Evolutionary conservation across 176 grass and related monocot genomes (phyloP), one percentile per base, ranked within the genome.

Genomic region (Bothriochloa decipiens): DNA sequence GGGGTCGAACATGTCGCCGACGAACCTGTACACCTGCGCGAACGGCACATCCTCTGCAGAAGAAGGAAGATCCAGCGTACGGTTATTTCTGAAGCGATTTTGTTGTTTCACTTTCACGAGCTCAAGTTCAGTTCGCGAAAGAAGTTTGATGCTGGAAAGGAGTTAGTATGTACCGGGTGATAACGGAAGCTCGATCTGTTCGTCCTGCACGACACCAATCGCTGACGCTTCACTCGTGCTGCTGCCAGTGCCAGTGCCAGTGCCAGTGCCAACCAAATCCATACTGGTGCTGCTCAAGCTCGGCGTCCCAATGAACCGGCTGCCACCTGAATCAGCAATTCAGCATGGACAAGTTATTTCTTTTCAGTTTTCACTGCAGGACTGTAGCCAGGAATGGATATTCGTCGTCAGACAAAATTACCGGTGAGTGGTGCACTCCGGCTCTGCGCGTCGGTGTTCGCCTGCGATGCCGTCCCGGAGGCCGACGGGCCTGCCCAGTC

Each of bases 1-100:
- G 0, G 91, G 91, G 77, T 98, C 96, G 86, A 98, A 95, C 60
- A 98, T 87, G 77, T 93, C 90, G n/a, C 96, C 96, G 15, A 98
- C 74, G 81, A 98, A 98, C 72, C 65, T 70, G 79, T 93, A 98
- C 12, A 92, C 89, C 63, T 82, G 89, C 26, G 87, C 82, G 32
- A 95, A 95, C n/a, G 92, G 82, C 77, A 92, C n/a, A 7, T 85
- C 87, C 15, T 49, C 95, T 97, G 86, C 73, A 65, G 50, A 37
- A 76, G 32, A 7, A n/a, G n/a, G n/a, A 7, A 2, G 15, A 8
- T 45, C 32, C 42, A 82, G 2, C 3, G 35, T 20, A 22, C 3
- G 22, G 25, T 42, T 65, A 2, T 65, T 33, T 81, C 46, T 45
- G 8, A 61, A 33, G 8, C 23, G 0, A 11, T 3, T 9, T n/a